A percentile compares a stretch with the other conserved stretches of the same genome.
phyloP scores from a whole-genome alignment of 306 rosid species.

The Cucurbita argyrosperma region DNA sequence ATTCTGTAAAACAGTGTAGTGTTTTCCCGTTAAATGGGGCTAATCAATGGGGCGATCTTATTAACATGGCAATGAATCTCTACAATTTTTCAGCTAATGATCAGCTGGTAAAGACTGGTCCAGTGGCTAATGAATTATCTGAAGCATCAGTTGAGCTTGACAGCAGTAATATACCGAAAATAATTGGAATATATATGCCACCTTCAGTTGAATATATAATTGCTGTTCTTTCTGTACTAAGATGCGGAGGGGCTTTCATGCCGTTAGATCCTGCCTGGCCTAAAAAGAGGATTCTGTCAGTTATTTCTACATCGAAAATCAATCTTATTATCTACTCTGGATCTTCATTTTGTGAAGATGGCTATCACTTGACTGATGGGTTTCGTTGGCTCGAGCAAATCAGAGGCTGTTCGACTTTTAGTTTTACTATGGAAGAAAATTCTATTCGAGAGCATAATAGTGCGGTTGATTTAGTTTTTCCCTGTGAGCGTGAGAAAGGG shows the following conservation, averaged over 20 bases:
- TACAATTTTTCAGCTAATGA: slow-evolving; percentile 15
- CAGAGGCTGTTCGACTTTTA: slow-evolving; percentile 21
- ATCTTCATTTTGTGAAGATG: slow-evolving; percentile 30
- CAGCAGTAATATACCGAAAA: slow-evolving; percentile 31
- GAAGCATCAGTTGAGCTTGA: slow-evolving; percentile 12
- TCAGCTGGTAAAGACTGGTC: slow-evolving; percentile 6
- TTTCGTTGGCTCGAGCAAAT: slow-evolving; percentile 33
- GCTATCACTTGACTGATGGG: slow-evolving; percentile 21
- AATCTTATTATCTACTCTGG: slow-evolving; percentile 38
- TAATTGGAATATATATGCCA: slow-evolving; percentile 61
- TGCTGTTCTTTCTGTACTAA: slow-evolving; percentile 58
- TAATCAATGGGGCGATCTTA: background rate
- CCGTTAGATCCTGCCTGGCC: slow-evolving; percentile 90
- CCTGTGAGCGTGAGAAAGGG: slow-evolving; percentile 35
- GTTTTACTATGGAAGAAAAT: slow-evolving; percentile 38
- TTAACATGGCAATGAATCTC: background rate
- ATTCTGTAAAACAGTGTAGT: background rate
- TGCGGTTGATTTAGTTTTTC: slow-evolving; percentile 26
- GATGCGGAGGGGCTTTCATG: slow-evolving; percentile 68
- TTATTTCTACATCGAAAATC: slow-evolving; percentile 34
- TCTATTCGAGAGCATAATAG: slow-evolving; percentile 6
- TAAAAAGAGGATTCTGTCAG: slow-evolving; percentile 35
- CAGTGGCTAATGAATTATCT: background rate
- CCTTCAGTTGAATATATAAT: slow-evolving; percentile 67
- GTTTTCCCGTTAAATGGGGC: background rate